phyloP scores from a whole-genome alignment of 1,284 basidiomycete genomes.

The Leucoagaricus sp. region DNA sequence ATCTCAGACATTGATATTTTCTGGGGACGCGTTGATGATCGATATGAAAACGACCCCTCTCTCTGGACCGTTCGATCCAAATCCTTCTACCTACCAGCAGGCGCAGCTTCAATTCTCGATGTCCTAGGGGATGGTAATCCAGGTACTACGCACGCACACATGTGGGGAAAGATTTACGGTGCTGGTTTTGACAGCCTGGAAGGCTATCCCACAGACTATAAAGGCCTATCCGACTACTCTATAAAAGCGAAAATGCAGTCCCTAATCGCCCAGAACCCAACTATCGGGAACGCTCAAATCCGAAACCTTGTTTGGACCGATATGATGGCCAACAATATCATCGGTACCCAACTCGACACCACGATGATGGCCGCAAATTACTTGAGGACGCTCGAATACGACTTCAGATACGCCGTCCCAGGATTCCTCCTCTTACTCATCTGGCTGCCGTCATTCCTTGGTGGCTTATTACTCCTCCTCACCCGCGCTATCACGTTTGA shows the following conservation, averaged over 20 bases:
- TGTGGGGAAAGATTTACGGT: not conserved
- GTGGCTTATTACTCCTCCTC: slow-evolving; percentile 14
- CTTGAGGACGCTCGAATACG: slow-evolving; percentile 14
- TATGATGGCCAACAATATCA: slow-evolving; percentile 23
- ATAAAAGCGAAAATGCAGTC: slow-evolving; percentile 14
- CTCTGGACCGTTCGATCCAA: slow-evolving; percentile 18
- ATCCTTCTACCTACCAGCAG: slow-evolving; percentile 21
- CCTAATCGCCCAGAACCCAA: slow-evolving; percentile 14
- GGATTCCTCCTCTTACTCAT: slow-evolving; percentile 18
- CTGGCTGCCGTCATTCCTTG: slow-evolving; percentile 18
- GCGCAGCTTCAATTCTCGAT: slow-evolving; percentile 11
- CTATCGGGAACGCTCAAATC: slow-evolving; percentile 16
- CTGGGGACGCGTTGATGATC: slow-evolving; percentile 21
- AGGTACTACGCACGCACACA: not conserved
- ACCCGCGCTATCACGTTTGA: slow-evolving; percentile 17
- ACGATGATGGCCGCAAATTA: slow-evolving; percentile 10
- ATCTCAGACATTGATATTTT: slow-evolving; percentile 17
- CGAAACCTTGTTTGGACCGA: slow-evolving; percentile 25
- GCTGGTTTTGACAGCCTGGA: not conserved
- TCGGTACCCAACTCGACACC: slow-evolving; percentile 14
- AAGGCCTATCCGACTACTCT: not conserved
- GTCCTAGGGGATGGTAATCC: not conserved
- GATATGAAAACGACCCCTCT: slow-evolving; percentile 14
- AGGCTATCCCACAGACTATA: too few relatives aligned
- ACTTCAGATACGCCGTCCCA: slow-evolving; percentile 20